Conservation (phyloP, 495 filamentous ascomycete species). For the Penicillium parvum region DNA sequence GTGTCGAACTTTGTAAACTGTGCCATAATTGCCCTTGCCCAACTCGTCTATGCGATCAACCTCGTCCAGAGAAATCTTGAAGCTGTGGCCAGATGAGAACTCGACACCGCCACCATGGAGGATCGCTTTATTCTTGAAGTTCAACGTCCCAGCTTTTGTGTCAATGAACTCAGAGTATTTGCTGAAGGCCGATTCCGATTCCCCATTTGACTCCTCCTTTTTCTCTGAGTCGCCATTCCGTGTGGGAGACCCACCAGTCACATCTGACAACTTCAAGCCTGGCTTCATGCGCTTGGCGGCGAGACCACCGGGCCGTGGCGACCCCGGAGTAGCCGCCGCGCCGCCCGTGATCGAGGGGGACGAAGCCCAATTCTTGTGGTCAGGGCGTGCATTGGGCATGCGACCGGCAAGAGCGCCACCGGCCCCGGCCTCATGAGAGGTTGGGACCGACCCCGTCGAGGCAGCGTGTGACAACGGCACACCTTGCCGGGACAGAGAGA, state of each 20-base stretch:
- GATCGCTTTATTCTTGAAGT: slow-evolving; percentile 88
- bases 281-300: slow-evolving; percentile 50
- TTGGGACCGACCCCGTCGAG: slow-evolving; percentile 36
- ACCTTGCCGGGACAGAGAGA: slow-evolving; percentile 62
- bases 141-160: slow-evolving; percentile 82
- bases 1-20: slow-evolving; percentile 94
- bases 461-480: slow-evolving; percentile 36
- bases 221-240: slow-evolving; percentile 16
- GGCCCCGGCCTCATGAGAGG: slow-evolving; percentile 13
- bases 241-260: slow-evolving; percentile 27
- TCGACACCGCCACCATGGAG: slow-evolving; percentile 85
- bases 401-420: slow-evolving; percentile 36
- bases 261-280: slow-evolving; percentile 50
- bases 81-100: slow-evolving; percentile 83
- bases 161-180: slow-evolving; percentile 93
- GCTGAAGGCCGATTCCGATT: slow-evolving; percentile 69
- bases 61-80: slow-evolving; percentile 93
- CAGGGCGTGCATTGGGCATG: slow-evolving; percentile 37
- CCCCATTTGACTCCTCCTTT: slow-evolving; percentile 18
- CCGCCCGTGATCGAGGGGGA: slow-evolving; percentile 44
- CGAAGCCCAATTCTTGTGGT: slow-evolving; percentile 46
- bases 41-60: slow-evolving; percentile 93
- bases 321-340: slow-evolving; percentile 23
- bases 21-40: slow-evolving; percentile 97
- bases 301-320: slow-evolving; percentile 48